Evolutionary conservation across 148 eudicot species (phyloP), one percentile per base, ranked within the genome.

Genomic region (Fallopia convolvulus): DNA sequence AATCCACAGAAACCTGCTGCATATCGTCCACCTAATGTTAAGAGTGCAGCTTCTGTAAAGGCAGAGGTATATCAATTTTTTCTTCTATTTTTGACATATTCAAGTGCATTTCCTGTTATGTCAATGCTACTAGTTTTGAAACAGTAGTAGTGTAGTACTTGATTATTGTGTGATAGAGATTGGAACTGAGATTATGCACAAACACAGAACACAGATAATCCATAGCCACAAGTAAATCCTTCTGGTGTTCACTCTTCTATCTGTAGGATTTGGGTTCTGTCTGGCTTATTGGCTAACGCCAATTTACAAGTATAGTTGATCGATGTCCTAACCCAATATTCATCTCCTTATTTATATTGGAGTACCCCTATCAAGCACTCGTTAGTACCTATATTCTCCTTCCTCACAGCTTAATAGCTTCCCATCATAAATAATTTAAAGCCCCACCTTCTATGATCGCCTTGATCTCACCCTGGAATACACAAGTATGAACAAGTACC

Each of bases 1-100:
- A 91, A 86, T 74, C 84, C 89, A 41, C 90, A 85, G 74, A 95
- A 95, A 87, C 91, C 97, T 81, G 90, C 92, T 81, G 98, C 98
- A 80, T 96, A 96, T 88, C 90, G 92, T 23, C 99, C 99, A 47
- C 99, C 99, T 83, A 93, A 88, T 81, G 97, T 93, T 49, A 96
- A 90, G 89, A 83, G 86, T 86, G 92, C 94, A 49, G 97, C 93
- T 76, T 85, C 87, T 48, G 87, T 87, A 79, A 90, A 90, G 87
- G 93, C 88, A 73, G 88, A 93, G 99, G 99, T 96, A 85, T 17
- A 58, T 20, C 0, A 9, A 4, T 36, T 68, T 68, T 33, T 36
- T 32, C 15, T 30, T 18, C 3, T 32, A 13, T 30, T 12, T 26
- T 68, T 36, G 42, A 39, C 44, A 17, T 68, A 36, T 6, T 68